Base-by-base conservation (phyloP, 2,329 filamentous ascomycete genomes). In the Thielaviopsis musarum region DNA sequence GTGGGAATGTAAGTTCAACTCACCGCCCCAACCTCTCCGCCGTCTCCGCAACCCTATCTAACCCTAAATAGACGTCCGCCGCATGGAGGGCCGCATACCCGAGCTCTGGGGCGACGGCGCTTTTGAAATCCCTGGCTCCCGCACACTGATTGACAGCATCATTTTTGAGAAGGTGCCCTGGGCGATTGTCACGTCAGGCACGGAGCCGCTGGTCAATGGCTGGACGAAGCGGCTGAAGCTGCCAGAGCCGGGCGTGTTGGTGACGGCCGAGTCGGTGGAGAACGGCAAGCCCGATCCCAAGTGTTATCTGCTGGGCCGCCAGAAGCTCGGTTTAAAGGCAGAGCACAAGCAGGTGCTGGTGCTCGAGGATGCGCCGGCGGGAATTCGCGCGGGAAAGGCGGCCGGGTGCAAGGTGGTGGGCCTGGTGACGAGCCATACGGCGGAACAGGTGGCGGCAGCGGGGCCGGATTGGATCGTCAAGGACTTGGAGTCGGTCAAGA, bases 381-480 rank as follows among this genome's bases (percentile, higher is more conserved):
- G 91, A 5, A 88, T 95, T 67, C 77, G 74, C 64, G 83, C 90
- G 28, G 91, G 90, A 55, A 94, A 91, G 72, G 87, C 81, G 0
- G 91, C 91, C 10, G 90, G 89, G 1, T 95, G 87, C 74, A 84
- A 80, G 67, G 91, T 95, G 13, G 73, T 95, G 53, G 91, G 84
- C n/a, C 73, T 96, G 58, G 81, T 87, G 59, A 95, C 90, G 58
- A 94, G 88, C 67, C 91, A 95, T 72, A 82, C 79, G 26, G 74
- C 84, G 53, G 81, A 83, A 65, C 81, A 91, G 72, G 77, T 95
- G 56, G 73, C 77, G 62, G 80, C 78, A 54, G 88, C 89, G 4
- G 84, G 81, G n/a, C 88, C 91, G 52, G 89, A 95, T 73, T 95
- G 87, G 84, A 82, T 95, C 57, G 84, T 95, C 60, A 76, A 77